phyloP scores from a whole-genome alignment of 768 basidiomycete species.

The Hydnomerulius pinastri region DNA sequence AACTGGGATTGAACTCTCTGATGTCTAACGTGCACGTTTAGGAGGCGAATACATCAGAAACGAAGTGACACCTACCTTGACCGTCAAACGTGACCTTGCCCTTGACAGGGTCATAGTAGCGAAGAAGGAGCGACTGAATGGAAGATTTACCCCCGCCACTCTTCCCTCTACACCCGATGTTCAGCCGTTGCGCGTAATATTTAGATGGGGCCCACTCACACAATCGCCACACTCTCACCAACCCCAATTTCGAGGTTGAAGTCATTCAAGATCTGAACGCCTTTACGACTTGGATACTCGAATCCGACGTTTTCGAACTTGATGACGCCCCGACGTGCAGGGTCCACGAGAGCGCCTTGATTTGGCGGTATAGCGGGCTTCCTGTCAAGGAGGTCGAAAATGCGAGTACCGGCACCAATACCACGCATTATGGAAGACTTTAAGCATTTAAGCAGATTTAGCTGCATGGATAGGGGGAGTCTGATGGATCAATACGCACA shows the following conservation, averaged over 20 bases:
- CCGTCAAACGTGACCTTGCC: conserved; percentile 86
- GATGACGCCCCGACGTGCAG: conserved; percentile 64
- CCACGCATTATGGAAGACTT: conserved; percentile 96
- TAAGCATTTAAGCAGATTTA: not conserved
- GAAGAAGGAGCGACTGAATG: conserved; percentile 79
- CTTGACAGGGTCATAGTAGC: conserved; percentile 87
- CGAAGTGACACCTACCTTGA: conserved; percentile 53
- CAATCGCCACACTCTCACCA: conserved; percentile 89
- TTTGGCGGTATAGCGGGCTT: conserved; percentile 69
- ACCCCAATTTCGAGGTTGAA: conserved; percentile 79
- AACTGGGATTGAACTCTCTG: conserved; percentile 77
- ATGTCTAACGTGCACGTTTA: conserved; percentile 80
- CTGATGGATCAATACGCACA: conserved; percentile 29
- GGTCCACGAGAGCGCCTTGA: conserved; percentile 57
- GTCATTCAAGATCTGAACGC: conserved; percentile 78
- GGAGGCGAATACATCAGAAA: no score
- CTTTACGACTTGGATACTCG: conserved; percentile 86
- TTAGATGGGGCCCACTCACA: conserved; percentile 53
- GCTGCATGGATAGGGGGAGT: not conserved
- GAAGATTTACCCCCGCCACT: conserved; percentile 96
- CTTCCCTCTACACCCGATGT: conserved; percentile 59
- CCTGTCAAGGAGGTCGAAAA: conserved; percentile 92
- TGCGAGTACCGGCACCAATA: conserved; percentile 87
- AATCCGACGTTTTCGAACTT: conserved; percentile 85
- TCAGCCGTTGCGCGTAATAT: conserved; percentile 1